Evolutionary conservation across 1,139 yeast genomes (phyloP).

Genomic region (Kodamaea arcana): DNA sequence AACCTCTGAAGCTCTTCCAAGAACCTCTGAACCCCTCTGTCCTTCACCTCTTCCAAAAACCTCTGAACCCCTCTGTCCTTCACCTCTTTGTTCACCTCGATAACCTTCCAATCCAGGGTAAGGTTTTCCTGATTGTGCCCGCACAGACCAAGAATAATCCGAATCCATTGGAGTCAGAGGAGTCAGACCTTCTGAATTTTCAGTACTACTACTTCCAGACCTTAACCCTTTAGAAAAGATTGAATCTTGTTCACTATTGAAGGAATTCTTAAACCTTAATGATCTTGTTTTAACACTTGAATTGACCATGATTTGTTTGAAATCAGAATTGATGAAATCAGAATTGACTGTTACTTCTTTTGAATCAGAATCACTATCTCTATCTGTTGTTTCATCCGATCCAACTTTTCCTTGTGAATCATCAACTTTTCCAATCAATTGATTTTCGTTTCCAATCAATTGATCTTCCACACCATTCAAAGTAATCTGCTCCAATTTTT

Average conservation of each 20-base stretch:
- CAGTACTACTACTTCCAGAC: conserved; percentile 4
- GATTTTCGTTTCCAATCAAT: too few relatives aligned
- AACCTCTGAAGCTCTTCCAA: background rate
- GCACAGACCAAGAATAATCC: conserved; percentile 1
- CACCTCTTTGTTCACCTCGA: too few relatives aligned
- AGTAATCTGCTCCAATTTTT: background rate
- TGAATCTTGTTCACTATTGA: conserved; percentile 16
- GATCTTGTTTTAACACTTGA: conserved; percentile 6
- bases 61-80: background rate
- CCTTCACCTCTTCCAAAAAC: background rate
- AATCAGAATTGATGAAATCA: too few relatives aligned
- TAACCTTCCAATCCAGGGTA: background rate
- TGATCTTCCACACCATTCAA: background rate
- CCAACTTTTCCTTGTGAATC: background rate
- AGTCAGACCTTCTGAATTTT: conserved; percentile 1
- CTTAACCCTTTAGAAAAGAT: conserved; percentile 9
- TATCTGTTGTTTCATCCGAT: background rate
- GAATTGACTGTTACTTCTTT: background rate
- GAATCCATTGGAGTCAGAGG: conserved; percentile 1
- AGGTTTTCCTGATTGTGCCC: background rate
- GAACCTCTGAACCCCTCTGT: background rate
- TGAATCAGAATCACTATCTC: background rate
- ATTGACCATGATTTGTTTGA: too few relatives aligned
- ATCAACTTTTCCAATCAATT: too few relatives aligned
- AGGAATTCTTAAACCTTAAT: conserved; percentile 5